Evolutionary conservation across 1,139 yeast species (phyloP).

Genomic region (Lodderomyces jiufengensis): DNA sequence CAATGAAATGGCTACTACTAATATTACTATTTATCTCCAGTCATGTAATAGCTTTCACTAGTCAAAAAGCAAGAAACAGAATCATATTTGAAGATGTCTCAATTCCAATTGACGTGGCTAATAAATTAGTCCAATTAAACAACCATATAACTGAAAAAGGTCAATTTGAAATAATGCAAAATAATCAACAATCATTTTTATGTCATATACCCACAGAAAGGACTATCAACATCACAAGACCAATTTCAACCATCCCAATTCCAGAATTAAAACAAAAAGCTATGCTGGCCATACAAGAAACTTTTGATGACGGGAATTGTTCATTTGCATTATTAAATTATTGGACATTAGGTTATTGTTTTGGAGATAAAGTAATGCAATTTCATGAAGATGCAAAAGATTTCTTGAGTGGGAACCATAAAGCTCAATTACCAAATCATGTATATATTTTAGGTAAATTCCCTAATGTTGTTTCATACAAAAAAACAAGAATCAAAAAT

Average conservation of each 20-base stretch:
- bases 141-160: constrained; percentile 10
- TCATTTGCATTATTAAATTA: constrained; percentile 45
- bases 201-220: constrained; percentile 20
- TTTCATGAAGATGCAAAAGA: constrained; percentile 42
- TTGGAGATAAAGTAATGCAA: constrained; percentile 54
- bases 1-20: too few species aligned
- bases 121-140: constrained; percentile 10
- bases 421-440: constrained; percentile 35
- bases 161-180: constrained; percentile 21
- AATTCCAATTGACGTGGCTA: constrained; percentile 14
- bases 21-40: constrained; percentile 3
- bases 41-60: constrained; percentile 1
- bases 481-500: constrained; percentile 20
- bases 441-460: constrained; percentile 48
- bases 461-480: constrained; percentile 13
- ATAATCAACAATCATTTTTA: constrained; percentile 13
- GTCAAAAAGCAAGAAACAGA: constrained; percentile 12
- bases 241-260: constrained; percentile 5
- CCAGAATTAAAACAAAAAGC: constrained; percentile 15
- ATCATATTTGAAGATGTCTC: constrained; percentile 16
- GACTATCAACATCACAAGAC: constrained; percentile 8
- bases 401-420: constrained; percentile 23
- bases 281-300: constrained; percentile 16
- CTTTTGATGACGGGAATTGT: constrained; percentile 25
- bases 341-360: constrained; percentile 65